A percentile compares a stretch with the other conserved stretches of the same genome.
Conservation (phyloP, 768 basidiomycete genomes). For the Boletus rex-veris region DNA sequence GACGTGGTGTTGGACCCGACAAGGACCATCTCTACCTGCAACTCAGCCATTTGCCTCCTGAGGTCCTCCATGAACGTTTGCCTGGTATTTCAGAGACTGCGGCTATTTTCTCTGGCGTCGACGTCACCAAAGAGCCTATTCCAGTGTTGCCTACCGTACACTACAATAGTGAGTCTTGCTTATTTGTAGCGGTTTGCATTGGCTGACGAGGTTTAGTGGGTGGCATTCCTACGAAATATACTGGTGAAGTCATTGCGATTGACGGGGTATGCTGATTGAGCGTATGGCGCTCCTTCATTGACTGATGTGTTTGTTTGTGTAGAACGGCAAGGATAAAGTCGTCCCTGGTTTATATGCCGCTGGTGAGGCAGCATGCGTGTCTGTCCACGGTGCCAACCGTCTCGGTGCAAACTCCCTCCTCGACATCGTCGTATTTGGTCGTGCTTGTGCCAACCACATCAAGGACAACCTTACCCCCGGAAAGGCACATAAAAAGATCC, state of each 20-base stretch:
- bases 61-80: conserved; percentile 92
- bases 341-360: conserved; percentile 98
- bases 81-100: conserved; percentile 99
- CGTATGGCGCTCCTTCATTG: background rate
- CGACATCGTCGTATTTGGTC: conserved; percentile 98
- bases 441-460: conserved; percentile 98
- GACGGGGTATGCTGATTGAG: conserved; percentile 49
- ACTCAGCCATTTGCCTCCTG: conserved; percentile 94
- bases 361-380: conserved; percentile 98
- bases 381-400: conserved; percentile 98
- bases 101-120: conserved; percentile 97
- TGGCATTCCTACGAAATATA: conserved; percentile 98
- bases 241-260: conserved; percentile 90
- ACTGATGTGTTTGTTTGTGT: conserved; percentile 1
- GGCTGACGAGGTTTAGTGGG: conserved; percentile 62
- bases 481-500: conserved; percentile 84
- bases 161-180: conserved; percentile 80
- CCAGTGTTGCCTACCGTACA: conserved; percentile 98
- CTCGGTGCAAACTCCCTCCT: conserved; percentile 98
- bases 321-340: conserved; percentile 85
- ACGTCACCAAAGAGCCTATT: conserved; percentile 99
- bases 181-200: background rate
- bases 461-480: conserved; percentile 86
- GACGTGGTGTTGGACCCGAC: conserved; percentile 97
- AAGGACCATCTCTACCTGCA: conserved; percentile 97